Conservation (phyloP, 1,284 basidiomycete genomes). For the Pseudozyma thailandica region DNA sequence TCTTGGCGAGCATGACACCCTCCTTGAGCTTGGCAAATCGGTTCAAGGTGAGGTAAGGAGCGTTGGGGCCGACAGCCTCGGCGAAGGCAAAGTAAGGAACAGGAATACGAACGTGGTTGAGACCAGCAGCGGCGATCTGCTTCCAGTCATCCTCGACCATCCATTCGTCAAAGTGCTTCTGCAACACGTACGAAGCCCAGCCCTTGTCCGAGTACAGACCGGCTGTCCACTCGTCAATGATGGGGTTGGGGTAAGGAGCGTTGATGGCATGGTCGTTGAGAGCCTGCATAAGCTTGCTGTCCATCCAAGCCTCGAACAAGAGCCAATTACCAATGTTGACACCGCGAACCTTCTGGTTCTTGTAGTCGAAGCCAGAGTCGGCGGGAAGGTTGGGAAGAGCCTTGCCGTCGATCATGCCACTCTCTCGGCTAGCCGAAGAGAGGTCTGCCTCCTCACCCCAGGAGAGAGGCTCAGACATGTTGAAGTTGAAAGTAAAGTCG, state of each 20-base stretch:
- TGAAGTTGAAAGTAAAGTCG: slow-evolving; percentile 47
- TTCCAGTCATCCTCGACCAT: slow-evolving; percentile 82
- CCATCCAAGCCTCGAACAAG: slow-evolving; percentile 63
- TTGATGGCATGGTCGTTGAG: slow-evolving; percentile 61
- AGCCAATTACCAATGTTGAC: slow-evolving; percentile 67
- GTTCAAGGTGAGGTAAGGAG: slow-evolving; percentile 86
- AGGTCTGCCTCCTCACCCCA: slow-evolving; percentile 48
- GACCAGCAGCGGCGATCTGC: slow-evolving; percentile 70
- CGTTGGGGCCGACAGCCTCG: slow-evolving; percentile 81
- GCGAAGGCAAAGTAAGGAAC: slow-evolving; percentile 85
- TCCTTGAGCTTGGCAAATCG: slow-evolving; percentile 72
- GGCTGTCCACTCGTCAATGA: slow-evolving; percentile 87
- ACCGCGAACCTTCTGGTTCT: slow-evolving; percentile 56
- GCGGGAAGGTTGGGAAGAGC: slow-evolving; percentile 37
- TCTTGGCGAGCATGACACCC: slow-evolving; percentile 81
- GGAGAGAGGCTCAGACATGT: slow-evolving; percentile 36
- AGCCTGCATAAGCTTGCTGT: slow-evolving; percentile 70
- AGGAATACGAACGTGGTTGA: slow-evolving; percentile 82
- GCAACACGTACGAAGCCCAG: slow-evolving; percentile 51
- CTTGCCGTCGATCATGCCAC: slow-evolving; percentile 16
- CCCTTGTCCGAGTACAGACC: slow-evolving; percentile 72
- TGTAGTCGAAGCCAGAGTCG: slow-evolving; percentile 58
- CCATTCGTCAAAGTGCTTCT: slow-evolving; percentile 81
- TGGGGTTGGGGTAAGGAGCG: slow-evolving; percentile 50
- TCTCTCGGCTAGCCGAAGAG: slow-evolving; percentile 25